Evolutionary conservation across 805 yeast genomes (phyloP).

Genomic region (Saccharomycopsis oosterbeekiorum): DNA sequence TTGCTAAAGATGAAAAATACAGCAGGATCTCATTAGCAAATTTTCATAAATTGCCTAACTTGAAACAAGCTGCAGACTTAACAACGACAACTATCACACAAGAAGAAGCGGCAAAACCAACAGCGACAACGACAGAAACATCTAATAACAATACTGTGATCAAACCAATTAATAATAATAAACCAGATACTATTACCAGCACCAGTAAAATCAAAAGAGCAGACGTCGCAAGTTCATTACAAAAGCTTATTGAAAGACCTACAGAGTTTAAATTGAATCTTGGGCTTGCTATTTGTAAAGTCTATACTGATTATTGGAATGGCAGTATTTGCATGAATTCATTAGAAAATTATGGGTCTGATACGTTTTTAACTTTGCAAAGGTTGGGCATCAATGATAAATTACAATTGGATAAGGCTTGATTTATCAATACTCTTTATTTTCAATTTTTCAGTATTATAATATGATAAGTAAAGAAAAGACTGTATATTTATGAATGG

Average conservation of each 20-base stretch:
- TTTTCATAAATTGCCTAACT: slow-evolving; percentile 62
- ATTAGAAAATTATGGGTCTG: slow-evolving; percentile 87
- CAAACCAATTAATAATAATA: not conserved
- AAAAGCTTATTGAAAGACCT: slow-evolving; percentile 59
- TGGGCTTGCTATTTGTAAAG: slow-evolving; percentile 86
- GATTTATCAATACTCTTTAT: slow-evolving; percentile 5
- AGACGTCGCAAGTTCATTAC: slow-evolving; percentile 26
- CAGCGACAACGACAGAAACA: not conserved
- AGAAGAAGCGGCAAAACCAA: not conserved
- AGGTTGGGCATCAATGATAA: slow-evolving; percentile 65
- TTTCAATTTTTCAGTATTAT: not conserved
- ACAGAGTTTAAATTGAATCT: slow-evolving; percentile 70
- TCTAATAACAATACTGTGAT: not conserved
- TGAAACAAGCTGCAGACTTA: slow-evolving; percentile 30
- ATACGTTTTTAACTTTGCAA: slow-evolving; percentile 69
- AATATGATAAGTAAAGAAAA: no score
- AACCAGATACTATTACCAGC: slow-evolving; percentile 21
- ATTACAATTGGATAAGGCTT: slow-evolving; percentile 66
- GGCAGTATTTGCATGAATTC: slow-evolving; percentile 78
- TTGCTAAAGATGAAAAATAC: slow-evolving; percentile 58
- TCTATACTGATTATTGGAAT: slow-evolving; percentile 95
- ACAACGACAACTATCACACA: not conserved
- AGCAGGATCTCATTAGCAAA: slow-evolving; percentile 52
- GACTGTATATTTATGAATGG: not conserved
- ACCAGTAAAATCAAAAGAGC: not conserved